Conservation (phyloP, 768 basidiomycete species). For the Termitomyces sp. region DNA sequence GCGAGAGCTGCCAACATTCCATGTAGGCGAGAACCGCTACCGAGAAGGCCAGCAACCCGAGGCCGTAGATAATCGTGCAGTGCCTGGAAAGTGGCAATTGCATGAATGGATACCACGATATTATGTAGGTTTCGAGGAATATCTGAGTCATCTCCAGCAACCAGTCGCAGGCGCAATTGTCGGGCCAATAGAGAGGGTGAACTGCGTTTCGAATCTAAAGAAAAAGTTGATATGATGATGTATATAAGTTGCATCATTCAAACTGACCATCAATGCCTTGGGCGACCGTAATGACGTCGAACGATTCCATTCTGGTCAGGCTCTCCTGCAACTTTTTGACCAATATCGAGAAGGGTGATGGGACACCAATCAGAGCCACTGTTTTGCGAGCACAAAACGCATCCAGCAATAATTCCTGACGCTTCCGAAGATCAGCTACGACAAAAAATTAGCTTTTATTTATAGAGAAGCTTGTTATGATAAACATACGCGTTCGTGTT, state of each 20-base stretch:
- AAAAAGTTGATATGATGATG: conserved; percentile 3
- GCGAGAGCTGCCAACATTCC: conserved; percentile 91
- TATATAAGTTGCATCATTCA: conserved; percentile 1
- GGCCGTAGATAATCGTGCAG: conserved; percentile 95
- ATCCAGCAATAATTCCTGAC: conserved; percentile 79
- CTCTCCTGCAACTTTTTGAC: conserved; percentile 97
- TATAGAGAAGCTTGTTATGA: background rate
- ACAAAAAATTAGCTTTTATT: conserved; percentile 4
- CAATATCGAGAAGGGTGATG: conserved; percentile 68
- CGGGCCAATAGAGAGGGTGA: conserved; percentile 91
- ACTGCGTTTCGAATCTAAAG: conserved; percentile 80
- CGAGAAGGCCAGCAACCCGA: conserved; percentile 71
- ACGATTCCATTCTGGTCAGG: conserved; percentile 91
- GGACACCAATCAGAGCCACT: conserved; percentile 39
- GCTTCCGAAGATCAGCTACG: conserved; percentile 58
- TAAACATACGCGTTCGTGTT: conserved; percentile 45
- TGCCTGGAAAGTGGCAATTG: conserved; percentile 97
- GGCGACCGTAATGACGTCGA: conserved; percentile 89
- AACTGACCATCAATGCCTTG: conserved; percentile 75
- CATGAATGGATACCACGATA: conserved; percentile 96
- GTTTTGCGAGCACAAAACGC: conserved; percentile 61
- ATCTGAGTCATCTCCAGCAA: conserved; percentile 88
- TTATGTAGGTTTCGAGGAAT: conserved; percentile 84
- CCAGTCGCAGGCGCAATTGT: conserved; percentile 83
- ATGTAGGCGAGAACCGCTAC: conserved; percentile 64